phyloP scores from a whole-genome alignment of 345 rosid species.

The Eucalyptus sp. region DNA sequence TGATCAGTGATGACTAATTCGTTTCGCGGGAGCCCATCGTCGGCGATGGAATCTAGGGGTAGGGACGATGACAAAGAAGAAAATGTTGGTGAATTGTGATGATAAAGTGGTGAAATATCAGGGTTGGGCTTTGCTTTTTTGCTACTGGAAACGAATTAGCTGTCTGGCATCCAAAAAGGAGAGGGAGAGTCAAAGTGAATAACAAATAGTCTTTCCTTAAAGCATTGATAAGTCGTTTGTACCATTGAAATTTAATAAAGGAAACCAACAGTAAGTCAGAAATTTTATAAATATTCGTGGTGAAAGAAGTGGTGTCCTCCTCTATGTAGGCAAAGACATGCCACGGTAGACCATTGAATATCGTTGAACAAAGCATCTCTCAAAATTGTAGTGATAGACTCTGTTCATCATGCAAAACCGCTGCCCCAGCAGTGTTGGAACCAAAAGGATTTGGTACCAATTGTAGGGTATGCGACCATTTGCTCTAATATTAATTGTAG shows the following conservation, averaged over 20 bases:
- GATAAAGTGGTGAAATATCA: not conserved
- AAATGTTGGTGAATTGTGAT: not conserved
- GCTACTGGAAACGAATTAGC: not conserved
- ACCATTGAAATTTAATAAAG: not conserved
- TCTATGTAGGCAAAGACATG: constrained; percentile 80
- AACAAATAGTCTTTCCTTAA: not conserved
- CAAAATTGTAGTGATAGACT: constrained; percentile 78
- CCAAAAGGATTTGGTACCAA: too few relatives aligned
- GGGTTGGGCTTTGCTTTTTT: not conserved
- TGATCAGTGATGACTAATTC: not conserved
- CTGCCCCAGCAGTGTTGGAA: constrained; percentile 34
- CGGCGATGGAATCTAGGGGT: not conserved
- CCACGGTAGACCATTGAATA: constrained; percentile 97
- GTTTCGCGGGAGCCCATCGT: not conserved
- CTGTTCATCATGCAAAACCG: constrained; percentile 88
- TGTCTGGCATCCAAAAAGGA: not conserved
- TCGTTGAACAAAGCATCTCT: constrained; percentile 80
- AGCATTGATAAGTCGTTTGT: not conserved
- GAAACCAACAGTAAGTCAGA: not conserved
- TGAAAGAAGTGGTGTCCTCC: constrained; percentile 81
- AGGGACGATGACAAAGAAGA: not conserved
- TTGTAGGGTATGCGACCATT: too few relatives aligned
- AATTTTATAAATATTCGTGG: constrained; percentile 63
- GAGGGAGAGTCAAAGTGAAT: not conserved
- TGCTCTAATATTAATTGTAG: too few relatives aligned